Evolutionary conservation across 192 early-diverging fungal genomes (phyloP), one percentile per base, ranked within the genome.

Genomic region (Linderina pennispora): DNA sequence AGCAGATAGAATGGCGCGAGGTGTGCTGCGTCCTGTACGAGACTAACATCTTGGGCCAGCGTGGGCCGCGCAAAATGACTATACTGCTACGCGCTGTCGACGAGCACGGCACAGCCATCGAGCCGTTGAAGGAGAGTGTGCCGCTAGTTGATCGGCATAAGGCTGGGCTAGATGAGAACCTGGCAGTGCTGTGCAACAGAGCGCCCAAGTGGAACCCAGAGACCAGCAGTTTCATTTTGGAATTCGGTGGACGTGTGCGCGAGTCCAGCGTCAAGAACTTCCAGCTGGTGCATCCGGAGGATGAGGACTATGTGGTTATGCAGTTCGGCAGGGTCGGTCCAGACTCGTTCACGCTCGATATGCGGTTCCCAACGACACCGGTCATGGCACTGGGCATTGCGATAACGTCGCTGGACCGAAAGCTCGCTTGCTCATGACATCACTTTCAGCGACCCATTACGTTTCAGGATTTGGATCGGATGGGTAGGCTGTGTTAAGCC

Each of bases 251-350:
- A 1, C 71, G 96, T 9, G 90, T 98, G 1, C 83, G 82, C 8
- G 49, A 85, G 48, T 83, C 93, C 1, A 94, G 91, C 0, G 94
- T 97, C 9, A 98, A 98, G 55, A 98, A 97, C 59, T 94, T 98
- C 56, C 94, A 97, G 67, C 87, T 98, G 23, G 86, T 98, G 13
- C 88, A 91, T 53, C 86, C 90, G 23, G 78, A 93, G 32, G 90
- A 95, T 57, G 65, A 93, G 64, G 90, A 92, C 55, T 94, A 97
- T 47, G 88, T 92, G 35, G 81, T 87, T 16, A 75, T 97, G 82
- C 96, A 98, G 64, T 98, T 95, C 68, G 96, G 96, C 51, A 75
- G 87, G 25, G 77, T 80, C 4, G 65, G 53, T 0, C 73, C 80
- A 9, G 81, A 94, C 44, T 68, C 68, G 22, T 98, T 96, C 50